Evolutionary conservation across 352 stramenopile genomes (phyloP), one percentile per base, ranked within the genome.

Genomic region (Globisporangium apiculatum): DNA sequence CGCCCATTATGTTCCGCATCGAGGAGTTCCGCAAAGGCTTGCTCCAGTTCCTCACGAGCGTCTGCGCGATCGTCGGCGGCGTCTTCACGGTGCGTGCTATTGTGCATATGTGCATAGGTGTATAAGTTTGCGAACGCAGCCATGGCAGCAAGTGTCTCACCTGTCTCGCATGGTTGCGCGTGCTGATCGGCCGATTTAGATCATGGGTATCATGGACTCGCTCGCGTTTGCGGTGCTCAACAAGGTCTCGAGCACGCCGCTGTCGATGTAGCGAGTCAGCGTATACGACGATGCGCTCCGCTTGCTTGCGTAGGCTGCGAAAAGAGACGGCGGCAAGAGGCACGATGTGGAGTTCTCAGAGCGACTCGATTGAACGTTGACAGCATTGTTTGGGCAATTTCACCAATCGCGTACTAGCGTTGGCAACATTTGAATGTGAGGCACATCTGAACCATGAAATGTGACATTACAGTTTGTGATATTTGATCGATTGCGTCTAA

Each of bases 1-100:
- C 87, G 43, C 89, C 97, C 5, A 90, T 99, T 65, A 98, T 89
- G 92, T 96, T 89, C 60, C 96, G 58, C 72, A 97, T 98, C 66
- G 92, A 99, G 63, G 88, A 98, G 64, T 93, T 90, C 64, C 81
- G 76, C 69, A 89, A 79, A 82, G 91, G 90, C 38, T 86, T 95
- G 17, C 61, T 91, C 4, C 74, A 91, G 59, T 97, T 98, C 72
- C 74, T 98, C 35, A 98, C 91, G 4, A 95, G 85, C 63, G 76
- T 97, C 53, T 97, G 85, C 61, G 93, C 91, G 4, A 97, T 98
- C 59, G 72, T 98, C 37, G 93, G 93, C 35, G 93, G 93, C 35
- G 77, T 97, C 11, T 97, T 95, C 71, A 95, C 87, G 51, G 81
- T 97, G 37, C 51, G 73, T 77, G 7, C 4, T 17, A 35, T 35